These are phyloP conservation scores for Xylaria arbuscula DNA, from an alignment of 2,329 filamentous ascomycete genomes.

Conservation along the genomic window DNA sequence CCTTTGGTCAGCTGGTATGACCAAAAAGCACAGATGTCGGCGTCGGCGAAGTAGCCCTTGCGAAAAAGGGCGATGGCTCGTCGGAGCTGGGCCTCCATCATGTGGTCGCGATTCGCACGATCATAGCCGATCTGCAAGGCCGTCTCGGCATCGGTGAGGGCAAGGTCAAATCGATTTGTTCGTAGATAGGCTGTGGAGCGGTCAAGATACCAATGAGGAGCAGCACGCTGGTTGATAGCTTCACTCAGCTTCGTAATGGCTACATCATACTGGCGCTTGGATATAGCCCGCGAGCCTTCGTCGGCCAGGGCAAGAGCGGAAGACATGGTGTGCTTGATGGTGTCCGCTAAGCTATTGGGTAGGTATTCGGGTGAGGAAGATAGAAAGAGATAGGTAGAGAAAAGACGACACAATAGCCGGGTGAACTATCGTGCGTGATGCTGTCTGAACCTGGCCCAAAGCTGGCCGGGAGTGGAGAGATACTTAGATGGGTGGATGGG, in stretches of 20 bases:
- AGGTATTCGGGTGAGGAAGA: not conserved
- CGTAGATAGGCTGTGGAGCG: conserved; percentile 83
- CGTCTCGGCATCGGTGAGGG: conserved; percentile 76
- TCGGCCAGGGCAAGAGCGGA: conserved; percentile 63
- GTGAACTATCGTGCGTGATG: not conserved
- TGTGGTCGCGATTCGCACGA: conserved; percentile 78
- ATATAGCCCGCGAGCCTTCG: conserved; percentile 73
- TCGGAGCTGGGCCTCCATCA: conserved; percentile 84
- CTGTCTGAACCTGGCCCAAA: not conserved
- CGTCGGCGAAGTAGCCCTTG: conserved; percentile 78
- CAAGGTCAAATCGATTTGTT: conserved; percentile 67
- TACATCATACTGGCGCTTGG: conserved; percentile 70
- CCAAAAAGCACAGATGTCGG: conserved; percentile 75
- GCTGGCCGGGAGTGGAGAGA: not conserved
- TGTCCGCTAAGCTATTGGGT: not conserved
- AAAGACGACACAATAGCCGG: not conserved
- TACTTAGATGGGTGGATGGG: not conserved
- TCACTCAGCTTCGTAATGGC: conserved; percentile 76
- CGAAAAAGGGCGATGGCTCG: conserved; percentile 79
- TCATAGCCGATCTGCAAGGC: conserved; percentile 71
- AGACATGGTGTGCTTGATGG: conserved; percentile 56
- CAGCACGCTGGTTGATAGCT: conserved; percentile 73
- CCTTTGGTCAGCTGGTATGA: conserved; percentile 57
- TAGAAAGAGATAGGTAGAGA: not conserved
- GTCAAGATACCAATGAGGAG: conserved; percentile 82